phyloP scores from a whole-genome alignment of 2,329 filamentous ascomycete genomes.

The Rhynchosporium secalis region DNA sequence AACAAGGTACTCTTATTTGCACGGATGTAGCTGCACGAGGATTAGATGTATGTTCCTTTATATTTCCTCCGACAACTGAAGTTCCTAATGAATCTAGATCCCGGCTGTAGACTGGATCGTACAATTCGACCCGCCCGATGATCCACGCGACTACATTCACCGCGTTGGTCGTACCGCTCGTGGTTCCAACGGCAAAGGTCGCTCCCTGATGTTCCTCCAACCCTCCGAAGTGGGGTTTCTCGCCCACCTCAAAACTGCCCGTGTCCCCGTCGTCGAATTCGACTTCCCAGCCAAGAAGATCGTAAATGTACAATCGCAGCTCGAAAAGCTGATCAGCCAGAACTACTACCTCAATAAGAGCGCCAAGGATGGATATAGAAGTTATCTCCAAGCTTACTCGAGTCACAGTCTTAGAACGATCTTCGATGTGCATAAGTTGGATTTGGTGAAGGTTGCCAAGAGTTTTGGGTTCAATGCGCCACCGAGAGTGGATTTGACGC shows the following conservation, averaged over 20 bases:
- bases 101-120: constrained; percentile 95
- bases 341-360: constrained; percentile 97
- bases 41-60: constrained; percentile 64
- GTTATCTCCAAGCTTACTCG: constrained; percentile 93
- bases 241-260: constrained; percentile 83
- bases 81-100: constrained; percentile 53
- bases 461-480: constrained; percentile 78
- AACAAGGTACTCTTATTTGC: constrained; percentile 85
- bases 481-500: constrained; percentile 74
- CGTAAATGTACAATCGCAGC: constrained; percentile 82
- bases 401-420: constrained; percentile 81
- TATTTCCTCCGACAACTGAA: background rate
- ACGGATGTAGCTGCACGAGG: constrained; percentile 96
- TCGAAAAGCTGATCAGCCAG: constrained; percentile 89
- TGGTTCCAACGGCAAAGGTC: constrained; percentile 79
- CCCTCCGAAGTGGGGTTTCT: constrained; percentile 92
- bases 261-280: constrained; percentile 93
- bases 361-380: constrained; percentile 76
- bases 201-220: constrained; percentile 89
- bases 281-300: constrained; percentile 94
- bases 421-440: constrained; percentile 80
- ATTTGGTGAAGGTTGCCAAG: constrained; percentile 81
- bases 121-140: constrained; percentile 92
- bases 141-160: constrained; percentile 90
- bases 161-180: constrained; percentile 92